Evolutionary conservation across 495 filamentous ascomycete genomes (phyloP), one percentile per base, ranked within the genome.

Genomic region (Penicillium lagena): DNA sequence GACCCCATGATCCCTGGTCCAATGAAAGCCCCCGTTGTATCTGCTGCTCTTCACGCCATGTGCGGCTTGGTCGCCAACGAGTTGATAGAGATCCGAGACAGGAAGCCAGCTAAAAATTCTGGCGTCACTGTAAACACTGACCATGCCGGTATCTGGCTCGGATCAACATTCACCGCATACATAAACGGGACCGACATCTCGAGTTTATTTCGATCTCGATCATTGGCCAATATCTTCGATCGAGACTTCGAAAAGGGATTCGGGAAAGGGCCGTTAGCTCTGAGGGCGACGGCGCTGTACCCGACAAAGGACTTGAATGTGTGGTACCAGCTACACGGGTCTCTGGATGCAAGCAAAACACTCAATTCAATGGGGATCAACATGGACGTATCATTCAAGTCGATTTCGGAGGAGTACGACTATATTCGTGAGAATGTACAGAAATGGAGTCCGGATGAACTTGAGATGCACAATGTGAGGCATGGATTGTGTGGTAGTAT

Each of bases 271-370:
- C 36, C 29, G 12, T 55, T 54, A 36, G 29, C 50, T 7, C 40
- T 29, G 7, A 45, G 59, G 30, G 41, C 62, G 1, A 64, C 59
- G 4, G 56, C 60, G 1, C 45, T 67, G 8, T 63, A 64, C 29
- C 51, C 49, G 7, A 64, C 61, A 0, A 60, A 59, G 22, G 43
- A 58, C 30, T 34, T 48, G 0, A 40, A 42, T 6, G 55, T 62
- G 5, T 64, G 56, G 56, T 67, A 60, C 35, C 63, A 67, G 37
- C 50, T 67, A 4, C 61, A 67, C 27, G 63, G 61, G 1, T 64
- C 59, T 0, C 35, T 67, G 4, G 42, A 67, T 38, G 56, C 61
- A 2, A 38, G 45, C 1, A 38, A 45, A 27, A 45, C 45, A 1
- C 57, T 64, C 4, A 8, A 38, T 7, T 49, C 53, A 1, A 58